Conservation (phyloP, 495 filamentous ascomycete species). For the Entonaema liquescens region DNA sequence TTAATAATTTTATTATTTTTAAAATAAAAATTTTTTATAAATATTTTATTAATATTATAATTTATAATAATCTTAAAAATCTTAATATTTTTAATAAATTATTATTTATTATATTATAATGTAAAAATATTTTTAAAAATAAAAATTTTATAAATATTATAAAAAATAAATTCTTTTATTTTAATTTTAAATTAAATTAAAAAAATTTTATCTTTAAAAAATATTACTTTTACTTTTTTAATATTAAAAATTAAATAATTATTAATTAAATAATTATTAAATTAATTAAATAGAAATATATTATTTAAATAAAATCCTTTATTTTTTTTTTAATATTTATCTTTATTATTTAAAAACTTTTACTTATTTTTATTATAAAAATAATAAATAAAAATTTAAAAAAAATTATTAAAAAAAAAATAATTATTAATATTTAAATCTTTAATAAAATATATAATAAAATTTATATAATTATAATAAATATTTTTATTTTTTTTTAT, state of each 20-base stretch:
- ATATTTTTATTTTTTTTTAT: no score
- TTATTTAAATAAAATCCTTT: neutral
- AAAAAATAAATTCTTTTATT: neutral
- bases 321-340: neutral
- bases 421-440: neutral
- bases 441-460: no score
- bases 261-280: neutral
- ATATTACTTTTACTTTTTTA: neutral
- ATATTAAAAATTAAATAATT: neutral
- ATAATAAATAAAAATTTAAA: neutral
- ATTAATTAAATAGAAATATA: neutral
- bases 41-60: neutral
- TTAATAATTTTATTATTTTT: neutral
- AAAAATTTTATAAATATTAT: neutral
- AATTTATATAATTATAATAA: no score
- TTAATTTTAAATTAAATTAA: constrained; percentile 1
- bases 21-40: neutral
- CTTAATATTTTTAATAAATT: neutral
- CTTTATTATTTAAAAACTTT: neutral
- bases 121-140: constrained; percentile 1
- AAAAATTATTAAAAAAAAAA: neutral
- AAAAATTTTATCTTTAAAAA: neutral
- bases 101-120: neutral
- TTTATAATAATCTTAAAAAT: constrained; percentile 6
- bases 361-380: neutral